A percentile compares a stretch with the other conserved stretches of the same genome.
phyloP scores from a whole-genome alignment of 352 stramenopile species.

The Aphanomyces astaci region DNA sequence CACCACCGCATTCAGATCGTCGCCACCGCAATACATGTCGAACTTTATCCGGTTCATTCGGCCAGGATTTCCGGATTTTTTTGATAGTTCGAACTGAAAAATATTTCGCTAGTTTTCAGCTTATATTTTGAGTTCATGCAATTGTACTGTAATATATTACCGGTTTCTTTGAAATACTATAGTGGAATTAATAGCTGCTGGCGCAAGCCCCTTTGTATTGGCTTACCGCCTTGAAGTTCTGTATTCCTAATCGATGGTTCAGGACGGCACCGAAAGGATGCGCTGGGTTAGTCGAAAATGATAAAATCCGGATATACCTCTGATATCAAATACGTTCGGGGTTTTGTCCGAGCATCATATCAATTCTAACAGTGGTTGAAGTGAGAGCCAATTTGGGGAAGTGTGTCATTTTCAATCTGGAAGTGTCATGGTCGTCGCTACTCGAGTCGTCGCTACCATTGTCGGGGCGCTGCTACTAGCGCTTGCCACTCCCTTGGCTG shows the following conservation, averaged over 20 bases:
- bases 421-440: not conserved
- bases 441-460: not conserved
- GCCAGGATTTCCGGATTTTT: not conserved
- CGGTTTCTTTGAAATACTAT: no score
- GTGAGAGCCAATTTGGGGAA: not conserved
- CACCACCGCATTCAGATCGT: slow-evolving; percentile 69
- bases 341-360: not conserved
- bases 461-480: not conserved
- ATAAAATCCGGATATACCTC: not conserved
- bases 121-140: no score
- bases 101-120: no score
- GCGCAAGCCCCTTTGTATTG: no score
- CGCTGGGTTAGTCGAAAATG: not conserved
- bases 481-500: not conserved
- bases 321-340: no score
- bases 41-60: no score
- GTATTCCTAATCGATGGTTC: no score
- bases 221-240: no score
- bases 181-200: no score
- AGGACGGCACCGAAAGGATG: no score
- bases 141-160: no score
- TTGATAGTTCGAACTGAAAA: no score
- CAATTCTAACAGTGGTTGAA: slow-evolving; percentile 4
- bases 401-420: slow-evolving; percentile 13
- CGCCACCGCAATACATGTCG: slow-evolving; percentile 23